phyloP scores from a whole-genome alignment of 768 basidiomycete species.

The Crucibulum laeve region DNA sequence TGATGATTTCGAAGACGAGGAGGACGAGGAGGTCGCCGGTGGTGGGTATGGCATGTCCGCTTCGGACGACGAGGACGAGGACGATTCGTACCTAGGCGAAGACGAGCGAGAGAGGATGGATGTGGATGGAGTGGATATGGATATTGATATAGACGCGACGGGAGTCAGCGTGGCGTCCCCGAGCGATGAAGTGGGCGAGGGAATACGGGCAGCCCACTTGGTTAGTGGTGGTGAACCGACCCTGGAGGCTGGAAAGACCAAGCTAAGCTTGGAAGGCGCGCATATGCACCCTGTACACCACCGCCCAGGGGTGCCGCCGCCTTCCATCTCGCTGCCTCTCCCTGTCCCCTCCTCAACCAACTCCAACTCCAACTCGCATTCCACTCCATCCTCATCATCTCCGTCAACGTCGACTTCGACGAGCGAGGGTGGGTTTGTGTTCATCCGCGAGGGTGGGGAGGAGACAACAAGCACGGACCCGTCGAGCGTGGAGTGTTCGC shows the following conservation, averaged over 20 bases:
- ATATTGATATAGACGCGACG: not conserved
- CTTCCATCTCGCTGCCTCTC: slow-evolving; percentile 9
- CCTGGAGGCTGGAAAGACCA: too few relatives aligned
- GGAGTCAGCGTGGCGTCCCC: not conserved
- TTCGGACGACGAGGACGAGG: slow-evolving; percentile 7
- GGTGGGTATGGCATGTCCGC: not conserved
- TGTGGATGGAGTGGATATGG: slow-evolving; percentile 12
- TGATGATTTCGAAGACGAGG: slow-evolving; percentile 23
- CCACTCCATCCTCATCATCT: not conserved
- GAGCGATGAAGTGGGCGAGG: slow-evolving; percentile 1
- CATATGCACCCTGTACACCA: slow-evolving; percentile 57
- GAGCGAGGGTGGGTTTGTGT: too few relatives aligned
- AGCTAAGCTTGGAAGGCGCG: too few relatives aligned
- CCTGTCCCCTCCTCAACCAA: not conserved
- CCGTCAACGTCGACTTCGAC: too few relatives aligned
- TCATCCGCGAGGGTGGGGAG: too few relatives aligned
- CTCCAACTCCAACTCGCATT: not conserved
- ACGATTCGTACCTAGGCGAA: slow-evolving; percentile 7
- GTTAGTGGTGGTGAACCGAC: too few relatives aligned
- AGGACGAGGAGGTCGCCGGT: slow-evolving; percentile 15
- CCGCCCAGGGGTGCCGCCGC: slow-evolving; percentile 15
- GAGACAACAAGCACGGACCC: not conserved
- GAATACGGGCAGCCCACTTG: too few relatives aligned
- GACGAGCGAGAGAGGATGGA: slow-evolving; percentile 10
- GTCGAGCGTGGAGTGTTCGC: slow-evolving; percentile 5